These are phyloP conservation scores for Pharus latifolius DNA, from an alignment of 176 grass and related monocot species.

Conservation along the genomic window DNA sequence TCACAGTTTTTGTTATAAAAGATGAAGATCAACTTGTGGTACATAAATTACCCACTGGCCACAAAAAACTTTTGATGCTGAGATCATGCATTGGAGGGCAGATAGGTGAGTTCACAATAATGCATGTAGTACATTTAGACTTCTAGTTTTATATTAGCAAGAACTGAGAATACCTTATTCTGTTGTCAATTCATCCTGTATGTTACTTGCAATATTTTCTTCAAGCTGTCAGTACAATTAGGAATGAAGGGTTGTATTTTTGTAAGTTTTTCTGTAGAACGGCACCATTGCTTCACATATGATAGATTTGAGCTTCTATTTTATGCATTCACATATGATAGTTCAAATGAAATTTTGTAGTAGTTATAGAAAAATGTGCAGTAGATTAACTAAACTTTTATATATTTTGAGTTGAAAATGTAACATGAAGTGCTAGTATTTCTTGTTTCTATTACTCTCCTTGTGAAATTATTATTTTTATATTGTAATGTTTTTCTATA, in stretches of 20 bases:
- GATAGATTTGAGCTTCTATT: too few relatives aligned
- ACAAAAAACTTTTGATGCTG: conserved; percentile 67
- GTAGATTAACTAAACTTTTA: not conserved
- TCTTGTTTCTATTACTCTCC: not conserved
- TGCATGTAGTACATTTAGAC: not conserved
- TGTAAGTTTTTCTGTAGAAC: not conserved
- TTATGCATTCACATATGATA: too few relatives aligned
- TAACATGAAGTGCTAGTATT: too few relatives aligned
- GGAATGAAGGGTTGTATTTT: not conserved
- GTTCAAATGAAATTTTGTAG: too few relatives aligned
- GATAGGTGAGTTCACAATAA: conserved; percentile 46
- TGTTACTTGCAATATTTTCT: not conserved
- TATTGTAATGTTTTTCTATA: too few relatives aligned
- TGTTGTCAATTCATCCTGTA: not conserved
- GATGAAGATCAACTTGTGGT: conserved; percentile 85
- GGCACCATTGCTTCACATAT: too few relatives aligned
- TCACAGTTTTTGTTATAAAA: conserved; percentile 58
- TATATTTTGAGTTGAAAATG: too few relatives aligned
- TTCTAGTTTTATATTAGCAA: not conserved
- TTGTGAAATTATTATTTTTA: too few relatives aligned
- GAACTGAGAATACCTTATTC: not conserved
- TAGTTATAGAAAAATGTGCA: too few relatives aligned
- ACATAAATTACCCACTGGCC: conserved; percentile 63
- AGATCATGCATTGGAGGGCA: conserved; percentile 58
- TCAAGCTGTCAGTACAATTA: not conserved